Conservation (phyloP, 2,329 filamentous ascomycete genomes). For the Didymella lethalis region DNA sequence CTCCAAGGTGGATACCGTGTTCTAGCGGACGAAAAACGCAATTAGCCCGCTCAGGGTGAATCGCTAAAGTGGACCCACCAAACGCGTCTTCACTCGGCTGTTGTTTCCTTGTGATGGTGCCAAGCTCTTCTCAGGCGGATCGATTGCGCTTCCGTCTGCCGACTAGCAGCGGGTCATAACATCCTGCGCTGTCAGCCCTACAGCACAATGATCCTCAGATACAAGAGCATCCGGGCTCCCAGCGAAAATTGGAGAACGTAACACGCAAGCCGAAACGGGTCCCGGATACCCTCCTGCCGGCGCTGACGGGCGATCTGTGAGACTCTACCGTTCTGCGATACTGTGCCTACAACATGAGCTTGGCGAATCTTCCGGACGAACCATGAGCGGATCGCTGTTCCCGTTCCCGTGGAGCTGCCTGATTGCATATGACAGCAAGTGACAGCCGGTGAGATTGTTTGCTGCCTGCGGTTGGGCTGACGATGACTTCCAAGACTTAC, state of each 20-base stretch:
- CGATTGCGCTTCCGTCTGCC: slow-evolving; percentile 4
- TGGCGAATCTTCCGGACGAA: slow-evolving; percentile 7
- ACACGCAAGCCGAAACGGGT: slow-evolving; percentile 6
- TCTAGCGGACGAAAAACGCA: slow-evolving; percentile 12
- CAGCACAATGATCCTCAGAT: not conserved
- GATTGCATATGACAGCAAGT: not conserved
- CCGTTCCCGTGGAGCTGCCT: not conserved
- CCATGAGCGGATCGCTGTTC: not conserved
- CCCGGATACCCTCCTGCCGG: not conserved
- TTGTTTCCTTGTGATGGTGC: not conserved
- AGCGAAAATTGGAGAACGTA: slow-evolving; percentile 4
- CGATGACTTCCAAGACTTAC: not conserved
- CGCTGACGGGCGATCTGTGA: slow-evolving; percentile 5
- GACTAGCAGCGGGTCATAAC: not conserved
- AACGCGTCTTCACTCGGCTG: not conserved
- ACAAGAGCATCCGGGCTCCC: slow-evolving; percentile 8
- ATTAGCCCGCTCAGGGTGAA: slow-evolving; percentile 4
- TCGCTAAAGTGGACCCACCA: slow-evolving; percentile 1
- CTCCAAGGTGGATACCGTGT: not conserved
- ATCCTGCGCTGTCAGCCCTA: slow-evolving; percentile 6
- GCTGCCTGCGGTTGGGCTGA: not conserved
- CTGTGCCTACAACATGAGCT: not conserved
- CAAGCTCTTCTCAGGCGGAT: slow-evolving; percentile 5
- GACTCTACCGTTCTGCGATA: not conserved
- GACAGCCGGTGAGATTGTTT: not conserved